Percentiles rank a stretch among this genome's conserved stretches.
These are phyloP conservation scores for Globisporangium uncinulatum DNA, from an alignment of 352 stramenopile species.

Conservation along the genomic window DNA sequence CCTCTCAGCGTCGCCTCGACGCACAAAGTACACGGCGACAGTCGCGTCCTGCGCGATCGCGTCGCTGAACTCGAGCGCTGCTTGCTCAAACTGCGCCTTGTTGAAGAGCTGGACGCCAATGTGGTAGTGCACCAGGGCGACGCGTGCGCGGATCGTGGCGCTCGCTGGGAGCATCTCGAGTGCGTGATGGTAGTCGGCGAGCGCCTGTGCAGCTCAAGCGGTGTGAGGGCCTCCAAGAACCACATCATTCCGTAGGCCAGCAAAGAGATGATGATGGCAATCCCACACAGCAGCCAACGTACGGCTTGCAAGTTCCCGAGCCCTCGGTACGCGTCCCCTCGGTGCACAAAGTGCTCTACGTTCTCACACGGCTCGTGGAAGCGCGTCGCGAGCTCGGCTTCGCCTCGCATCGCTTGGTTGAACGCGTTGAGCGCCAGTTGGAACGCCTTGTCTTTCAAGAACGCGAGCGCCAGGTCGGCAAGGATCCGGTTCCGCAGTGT, in stretches of 20 bases:
- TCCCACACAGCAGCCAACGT: neutral
- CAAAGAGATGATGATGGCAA: neutral
- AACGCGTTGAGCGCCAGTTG: slow-evolving; percentile 75
- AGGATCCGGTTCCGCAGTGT: slow-evolving; percentile 71
- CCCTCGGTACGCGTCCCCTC: slow-evolving; percentile 68
- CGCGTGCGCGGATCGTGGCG: slow-evolving; percentile 44
- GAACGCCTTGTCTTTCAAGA: slow-evolving; percentile 47
- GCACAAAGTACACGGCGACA: slow-evolving; percentile 57
- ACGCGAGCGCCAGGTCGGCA: slow-evolving; percentile 60
- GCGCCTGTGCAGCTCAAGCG: slow-evolving; percentile 24
- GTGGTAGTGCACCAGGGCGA: slow-evolving; percentile 76
- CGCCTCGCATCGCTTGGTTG: slow-evolving; percentile 68
- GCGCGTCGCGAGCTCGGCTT: slow-evolving; percentile 39
- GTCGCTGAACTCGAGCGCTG: slow-evolving; percentile 62
- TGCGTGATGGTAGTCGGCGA: slow-evolving; percentile 75
- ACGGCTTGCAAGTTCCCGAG: slow-evolving; percentile 71
- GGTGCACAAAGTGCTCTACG: slow-evolving; percentile 57
- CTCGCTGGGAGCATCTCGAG: slow-evolving; percentile 51
- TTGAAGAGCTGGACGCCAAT: slow-evolving; percentile 83
- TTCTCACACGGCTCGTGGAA: slow-evolving; percentile 40
- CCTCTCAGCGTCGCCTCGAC: slow-evolving; percentile 65
- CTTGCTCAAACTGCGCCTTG: slow-evolving; percentile 58
- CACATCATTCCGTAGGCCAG: neutral
- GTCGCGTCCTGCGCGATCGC: slow-evolving; percentile 49
- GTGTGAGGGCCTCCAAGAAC: neutral